Base-by-base conservation (phyloP, 2,329 filamentous ascomycete species). In the Cladobotryum protrusum region DNA sequence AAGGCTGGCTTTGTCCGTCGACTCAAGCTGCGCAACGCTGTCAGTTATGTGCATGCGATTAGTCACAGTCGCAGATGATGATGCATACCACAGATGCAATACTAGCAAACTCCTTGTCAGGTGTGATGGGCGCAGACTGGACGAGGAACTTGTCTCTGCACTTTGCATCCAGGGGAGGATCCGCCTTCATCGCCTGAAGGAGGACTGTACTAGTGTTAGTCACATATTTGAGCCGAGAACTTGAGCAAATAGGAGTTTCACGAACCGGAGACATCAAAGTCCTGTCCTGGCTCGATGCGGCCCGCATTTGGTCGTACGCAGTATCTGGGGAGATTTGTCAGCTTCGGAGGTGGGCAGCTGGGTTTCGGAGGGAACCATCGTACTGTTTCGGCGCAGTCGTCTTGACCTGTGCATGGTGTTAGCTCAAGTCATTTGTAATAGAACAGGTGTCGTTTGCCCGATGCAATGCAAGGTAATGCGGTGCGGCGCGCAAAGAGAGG, bases 321-420 rank as follows among this genome's bases (percentile, higher is more conserved):
- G 75, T 99, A 99, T 77, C 92, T 96, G 49, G 29, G 24, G n/a
- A 47, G 29, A 63, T 36, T 57, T 44, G 50, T 55, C 43, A 57
- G 52, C 51, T 53, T 54, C 56, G 36, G 54, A 59, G 49, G 45
- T 54, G 53, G 57, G 50, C 33, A n/a, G 15, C 32, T 24, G 34
- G 20, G 43, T 15, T 40, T n/a, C 53, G 43, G 33, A 44, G 52
- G 29, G n/a, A 55, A 71, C 86, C 33, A 17, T 47, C 51, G 65
- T 87, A 99, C 92, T 97, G 93, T 75, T 97, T 97, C 33, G 93
- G 93, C 45, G 93, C 93, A 56, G 93, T 99, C 44, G 93, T 99
- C 83, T 99, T 99, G 71, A 99, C 93, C 90, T 96, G 61, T 13
- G 8, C 39, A 36, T n/a, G 40, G 20, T 40, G 49, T 61, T 33